Evolutionary conservation across 2,329 filamentous ascomycete genomes (phyloP).

Genomic region (Fusarium sp.): DNA sequence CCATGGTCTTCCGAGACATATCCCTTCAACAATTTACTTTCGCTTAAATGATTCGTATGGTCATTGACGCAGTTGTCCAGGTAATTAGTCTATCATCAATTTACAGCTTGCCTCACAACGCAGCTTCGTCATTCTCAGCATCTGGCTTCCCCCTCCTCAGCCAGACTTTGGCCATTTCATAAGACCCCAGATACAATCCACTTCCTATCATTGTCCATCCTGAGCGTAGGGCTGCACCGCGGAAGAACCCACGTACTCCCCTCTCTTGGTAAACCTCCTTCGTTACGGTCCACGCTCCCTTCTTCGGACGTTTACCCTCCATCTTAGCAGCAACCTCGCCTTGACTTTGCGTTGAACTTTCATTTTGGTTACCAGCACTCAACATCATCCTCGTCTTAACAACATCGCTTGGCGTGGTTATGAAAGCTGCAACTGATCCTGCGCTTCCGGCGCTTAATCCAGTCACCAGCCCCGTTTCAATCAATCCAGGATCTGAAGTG

Average conservation of each 20-base stretch:
- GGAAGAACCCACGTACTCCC: conserved; percentile 79
- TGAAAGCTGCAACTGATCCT: conserved; percentile 77
- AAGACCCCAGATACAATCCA: conserved; percentile 86
- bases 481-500: conserved; percentile 51
- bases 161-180: conserved; percentile 81
- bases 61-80: background rate
- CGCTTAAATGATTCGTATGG: background rate
- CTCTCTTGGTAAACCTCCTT: conserved; percentile 72
- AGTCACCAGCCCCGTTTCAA: conserved; percentile 77
- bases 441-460: conserved; percentile 78
- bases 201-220: conserved; percentile 86
- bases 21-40: background rate
- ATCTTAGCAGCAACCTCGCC: conserved; percentile 32
- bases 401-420: conserved; percentile 92
- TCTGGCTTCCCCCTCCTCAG: conserved; percentile 58
- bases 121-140: conserved; percentile 51
- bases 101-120: conserved; percentile 26
- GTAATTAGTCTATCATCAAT: conserved; percentile 5
- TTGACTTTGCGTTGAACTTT: conserved; percentile 13
- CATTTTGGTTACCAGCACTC: conserved; percentile 56
- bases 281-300: conserved; percentile 68
- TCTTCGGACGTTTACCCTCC: conserved; percentile 48
- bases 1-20: background rate
- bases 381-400: conserved; percentile 93
- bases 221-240: conserved; percentile 77